phyloP scores from a whole-genome alignment of 2,329 filamentous ascomycete genomes.

The Aspergillus felis region DNA sequence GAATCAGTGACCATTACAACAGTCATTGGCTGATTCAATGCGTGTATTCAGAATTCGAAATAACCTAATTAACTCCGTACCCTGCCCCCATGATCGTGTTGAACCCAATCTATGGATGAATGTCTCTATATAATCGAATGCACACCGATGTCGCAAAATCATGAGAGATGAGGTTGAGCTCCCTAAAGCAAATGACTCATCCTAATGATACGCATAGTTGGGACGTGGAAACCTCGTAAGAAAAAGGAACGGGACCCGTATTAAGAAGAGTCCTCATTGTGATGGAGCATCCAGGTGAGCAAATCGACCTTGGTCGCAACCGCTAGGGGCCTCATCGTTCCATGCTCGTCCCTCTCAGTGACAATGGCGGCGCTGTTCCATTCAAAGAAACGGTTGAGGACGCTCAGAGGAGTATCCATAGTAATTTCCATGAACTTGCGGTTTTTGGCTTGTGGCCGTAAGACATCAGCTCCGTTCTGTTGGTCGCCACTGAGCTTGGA shows the following conservation, averaged over 20 bases:
- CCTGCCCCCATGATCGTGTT: slow-evolving; percentile 11
- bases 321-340: slow-evolving; percentile 71
- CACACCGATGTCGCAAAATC: background rate
- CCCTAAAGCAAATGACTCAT: background rate
- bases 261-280: slow-evolving; percentile 34
- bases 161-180: background rate
- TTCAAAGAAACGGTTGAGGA: slow-evolving; percentile 89
- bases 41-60: background rate
- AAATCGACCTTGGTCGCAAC: slow-evolving; percentile 97
- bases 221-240: background rate
- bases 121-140: slow-evolving; percentile 7
- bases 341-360: slow-evolving; percentile 66
- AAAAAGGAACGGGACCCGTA: background rate
- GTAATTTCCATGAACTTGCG: slow-evolving; percentile 92
- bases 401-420: slow-evolving; percentile 75
- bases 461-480: slow-evolving; percentile 10
- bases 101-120: slow-evolving; percentile 14
- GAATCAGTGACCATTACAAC: background rate
- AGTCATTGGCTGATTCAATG: background rate
- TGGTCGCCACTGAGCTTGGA: slow-evolving; percentile 14
- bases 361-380: slow-evolving; percentile 97
- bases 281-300: slow-evolving; percentile 83
- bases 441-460: slow-evolving; percentile 45
- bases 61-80: background rate
- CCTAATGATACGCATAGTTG: background rate